A percentile compares a stretch with the other conserved stretches of the same genome.
Conservation (phyloP, 768 basidiomycete species). For the Boletus insuetus region DNA sequence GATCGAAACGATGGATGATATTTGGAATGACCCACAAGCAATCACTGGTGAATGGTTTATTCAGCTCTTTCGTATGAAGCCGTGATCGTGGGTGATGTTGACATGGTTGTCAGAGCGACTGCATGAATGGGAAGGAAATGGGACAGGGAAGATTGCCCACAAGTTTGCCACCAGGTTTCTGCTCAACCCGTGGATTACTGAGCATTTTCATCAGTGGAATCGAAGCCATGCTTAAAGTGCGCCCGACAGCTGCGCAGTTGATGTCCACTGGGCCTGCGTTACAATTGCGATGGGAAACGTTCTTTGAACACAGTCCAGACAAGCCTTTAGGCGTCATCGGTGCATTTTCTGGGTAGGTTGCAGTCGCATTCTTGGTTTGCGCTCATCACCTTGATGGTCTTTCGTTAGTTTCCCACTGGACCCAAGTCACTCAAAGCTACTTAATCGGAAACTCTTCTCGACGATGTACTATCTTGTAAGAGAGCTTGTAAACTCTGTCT, state of each 20-base stretch:
- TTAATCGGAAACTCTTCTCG: too few relatives aligned
- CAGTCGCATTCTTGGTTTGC: not conserved
- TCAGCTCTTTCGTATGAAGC: too few relatives aligned
- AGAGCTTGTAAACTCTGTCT: too few relatives aligned
- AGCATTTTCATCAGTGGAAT: constrained; percentile 38
- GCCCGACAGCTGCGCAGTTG: constrained; percentile 49
- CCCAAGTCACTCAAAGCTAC: too few relatives aligned
- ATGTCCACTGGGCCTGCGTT: constrained; percentile 42
- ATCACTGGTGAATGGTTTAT: constrained; percentile 36
- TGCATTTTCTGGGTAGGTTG: constrained; percentile 39
- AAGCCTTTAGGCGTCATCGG: constrained; percentile 50
- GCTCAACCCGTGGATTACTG: not conserved
- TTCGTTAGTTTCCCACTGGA: constrained; percentile 27
- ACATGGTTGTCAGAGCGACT: constrained; percentile 21
- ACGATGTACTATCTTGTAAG: constrained; percentile 4
- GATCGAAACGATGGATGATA: constrained; percentile 46
- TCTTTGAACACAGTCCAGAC: constrained; percentile 49
- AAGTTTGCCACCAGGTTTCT: constrained; percentile 39
- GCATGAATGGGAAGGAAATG: constrained; percentile 34
- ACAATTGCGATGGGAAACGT: constrained; percentile 46
- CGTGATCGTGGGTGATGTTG: too few relatives aligned
- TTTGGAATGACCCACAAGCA: constrained; percentile 39
- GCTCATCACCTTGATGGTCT: not conserved
- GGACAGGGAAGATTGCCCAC: constrained; percentile 49
- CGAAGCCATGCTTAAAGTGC: constrained; percentile 54